Conservation (phyloP, 768 basidiomycete species). For the Phlebiopsis flavidoalba region DNA sequence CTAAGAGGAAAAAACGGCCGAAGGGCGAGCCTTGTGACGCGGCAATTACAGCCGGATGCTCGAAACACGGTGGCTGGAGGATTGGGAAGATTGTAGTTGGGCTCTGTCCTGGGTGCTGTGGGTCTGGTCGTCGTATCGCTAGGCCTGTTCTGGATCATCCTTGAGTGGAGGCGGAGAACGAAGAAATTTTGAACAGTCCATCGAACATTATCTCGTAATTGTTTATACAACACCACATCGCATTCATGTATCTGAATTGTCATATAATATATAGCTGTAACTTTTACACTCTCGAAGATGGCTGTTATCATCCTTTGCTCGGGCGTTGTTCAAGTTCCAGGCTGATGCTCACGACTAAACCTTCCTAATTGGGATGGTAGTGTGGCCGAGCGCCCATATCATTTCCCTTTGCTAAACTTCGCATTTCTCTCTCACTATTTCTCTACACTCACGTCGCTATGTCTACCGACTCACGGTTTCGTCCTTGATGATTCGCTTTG, state of each 20-base stretch:
- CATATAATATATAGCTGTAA: no score
- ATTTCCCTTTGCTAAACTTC: not conserved
- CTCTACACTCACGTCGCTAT: not conserved
- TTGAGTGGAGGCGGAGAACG: not conserved
- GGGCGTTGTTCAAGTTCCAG: no score
- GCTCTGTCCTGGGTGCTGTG: conserved; percentile 55
- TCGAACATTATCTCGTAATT: no score
- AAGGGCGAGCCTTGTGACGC: conserved; percentile 74
- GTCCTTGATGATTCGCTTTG: conserved; percentile 20
- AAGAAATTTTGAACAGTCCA: not conserved
- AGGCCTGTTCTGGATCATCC: conserved; percentile 23
- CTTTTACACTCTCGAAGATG: no score
- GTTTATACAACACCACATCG: no score
- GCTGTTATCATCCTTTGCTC: no score
- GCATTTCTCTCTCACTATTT: not conserved
- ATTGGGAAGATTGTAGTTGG: conserved; percentile 65
- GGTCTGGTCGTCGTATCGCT: conserved; percentile 51
- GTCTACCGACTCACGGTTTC: conserved; percentile 13
- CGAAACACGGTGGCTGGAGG: conserved; percentile 25
- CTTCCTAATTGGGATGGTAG: not conserved
- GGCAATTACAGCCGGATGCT: conserved; percentile 53
- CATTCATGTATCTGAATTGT: no score
- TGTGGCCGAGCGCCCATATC: not conserved
- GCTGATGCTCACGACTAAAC: not conserved
- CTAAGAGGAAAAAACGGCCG: conserved; percentile 57